Evolutionary conservation across 352 stramenopile species (phyloP).

Genomic region (Plasmopara viticola): DNA sequence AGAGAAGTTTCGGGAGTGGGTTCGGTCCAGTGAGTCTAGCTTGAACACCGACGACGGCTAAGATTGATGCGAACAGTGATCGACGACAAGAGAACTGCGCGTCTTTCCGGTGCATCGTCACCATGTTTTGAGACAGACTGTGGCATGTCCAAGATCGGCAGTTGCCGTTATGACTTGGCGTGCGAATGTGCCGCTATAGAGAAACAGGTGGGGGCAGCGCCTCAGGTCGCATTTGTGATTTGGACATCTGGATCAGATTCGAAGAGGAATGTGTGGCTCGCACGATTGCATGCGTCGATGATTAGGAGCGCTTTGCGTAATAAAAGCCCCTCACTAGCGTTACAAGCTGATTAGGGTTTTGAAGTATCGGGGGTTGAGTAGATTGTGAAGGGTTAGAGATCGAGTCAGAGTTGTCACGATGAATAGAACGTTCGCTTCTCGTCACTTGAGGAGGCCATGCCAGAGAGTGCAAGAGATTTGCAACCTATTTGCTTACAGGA

Average conservation of each 20-base stretch:
- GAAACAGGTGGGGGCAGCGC: background rate
- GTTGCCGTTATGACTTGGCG: background rate
- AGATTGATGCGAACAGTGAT: background rate
- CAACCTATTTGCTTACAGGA: too few relatives aligned
- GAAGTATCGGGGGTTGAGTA: too few relatives aligned
- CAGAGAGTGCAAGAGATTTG: too few relatives aligned
- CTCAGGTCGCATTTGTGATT: background rate
- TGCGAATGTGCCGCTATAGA: background rate
- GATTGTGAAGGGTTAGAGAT: too few relatives aligned
- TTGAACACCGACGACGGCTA: background rate
- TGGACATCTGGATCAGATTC: background rate
- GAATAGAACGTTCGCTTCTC: too few relatives aligned
- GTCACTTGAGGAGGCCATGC: too few relatives aligned
- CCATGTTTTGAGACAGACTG: background rate
- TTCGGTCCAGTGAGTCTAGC: background rate
- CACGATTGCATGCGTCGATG: too few relatives aligned
- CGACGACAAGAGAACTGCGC: background rate
- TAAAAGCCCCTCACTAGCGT: too few relatives aligned
- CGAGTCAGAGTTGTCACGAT: too few relatives aligned
- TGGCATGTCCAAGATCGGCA: background rate
- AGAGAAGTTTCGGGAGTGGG: background rate
- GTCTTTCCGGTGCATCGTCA: background rate
- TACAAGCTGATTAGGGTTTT: too few relatives aligned
- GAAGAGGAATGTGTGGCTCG: too few relatives aligned
- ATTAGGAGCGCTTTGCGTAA: too few relatives aligned